Percentiles rank a stretch among this genome's conserved stretches.
These are phyloP conservation scores for Parasarocladium wereldwijsianum DNA, from an alignment of 2,329 filamentous ascomycete species.

Conservation along the genomic window DNA sequence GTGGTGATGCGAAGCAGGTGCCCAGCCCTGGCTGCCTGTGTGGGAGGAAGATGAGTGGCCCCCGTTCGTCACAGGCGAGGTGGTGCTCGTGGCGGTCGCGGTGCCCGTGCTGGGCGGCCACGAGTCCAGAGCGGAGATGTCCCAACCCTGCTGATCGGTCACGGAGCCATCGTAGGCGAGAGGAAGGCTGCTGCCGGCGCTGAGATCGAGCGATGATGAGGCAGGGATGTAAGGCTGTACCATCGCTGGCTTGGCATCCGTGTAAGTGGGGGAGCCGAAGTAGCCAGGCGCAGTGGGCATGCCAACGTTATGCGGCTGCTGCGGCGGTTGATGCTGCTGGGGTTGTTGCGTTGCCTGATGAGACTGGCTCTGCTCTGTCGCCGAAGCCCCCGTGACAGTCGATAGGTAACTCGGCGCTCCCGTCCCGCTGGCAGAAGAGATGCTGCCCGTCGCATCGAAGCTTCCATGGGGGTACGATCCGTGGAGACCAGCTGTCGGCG, in stretches of 20 bases:
- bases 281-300: too few relatives aligned
- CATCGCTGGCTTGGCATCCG: conserved; percentile 13
- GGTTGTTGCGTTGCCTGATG: too few relatives aligned
- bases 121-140: conserved; percentile 20
- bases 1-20: conserved; percentile 5
- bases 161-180: conserved; percentile 18
- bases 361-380: too few relatives aligned
- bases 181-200: conserved; percentile 11
- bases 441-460: conserved; percentile 23
- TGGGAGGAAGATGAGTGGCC: neutral
- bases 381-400: conserved; percentile 8
- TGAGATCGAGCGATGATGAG: conserved; percentile 15
- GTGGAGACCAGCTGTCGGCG: conserved; percentile 36
- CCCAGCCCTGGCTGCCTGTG: conserved; percentile 9
- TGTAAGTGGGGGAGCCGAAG: conserved; percentile 15
- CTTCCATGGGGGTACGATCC: conserved; percentile 28
- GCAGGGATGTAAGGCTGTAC: conserved; percentile 16
- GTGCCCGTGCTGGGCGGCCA: conserved; percentile 15
- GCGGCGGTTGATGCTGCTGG: too few relatives aligned
- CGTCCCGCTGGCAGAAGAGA: conserved; percentile 11
- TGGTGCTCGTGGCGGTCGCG: conserved; percentile 7
- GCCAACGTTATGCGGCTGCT: too few relatives aligned
- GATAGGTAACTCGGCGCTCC: conserved; percentile 5
- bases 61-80: conserved; percentile 1
- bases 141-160: conserved; percentile 20